Percentiles rank a stretch among this genome's conserved stretches.
phyloP scores from a whole-genome alignment of 2,329 filamentous ascomycete species.

The Sclerotinia nivalis region DNA sequence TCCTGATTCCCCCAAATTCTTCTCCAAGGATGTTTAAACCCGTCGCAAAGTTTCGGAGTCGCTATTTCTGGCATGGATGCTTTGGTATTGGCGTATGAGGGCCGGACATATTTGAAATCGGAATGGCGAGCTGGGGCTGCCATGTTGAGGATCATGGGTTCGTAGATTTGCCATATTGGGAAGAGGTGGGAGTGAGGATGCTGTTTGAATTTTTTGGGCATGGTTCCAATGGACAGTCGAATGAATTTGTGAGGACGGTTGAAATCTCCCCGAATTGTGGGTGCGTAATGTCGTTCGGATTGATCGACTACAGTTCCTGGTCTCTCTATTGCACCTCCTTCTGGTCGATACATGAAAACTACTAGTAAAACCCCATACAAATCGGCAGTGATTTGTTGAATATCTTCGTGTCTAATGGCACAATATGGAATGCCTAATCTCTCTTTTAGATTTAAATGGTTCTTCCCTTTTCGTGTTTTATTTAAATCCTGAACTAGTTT shows the following conservation, averaged over 20 bases:
- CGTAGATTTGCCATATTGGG: not conserved
- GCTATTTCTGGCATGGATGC: not conserved
- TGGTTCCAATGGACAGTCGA: not conserved
- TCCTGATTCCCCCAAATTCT: rapidly evolving
- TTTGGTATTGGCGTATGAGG: not conserved
- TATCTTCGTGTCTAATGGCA: conserved; percentile 5
- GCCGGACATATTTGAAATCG: conserved; percentile 1
- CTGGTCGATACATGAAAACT: not conserved
- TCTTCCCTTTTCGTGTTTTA: not conserved
- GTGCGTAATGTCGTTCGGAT: not conserved
- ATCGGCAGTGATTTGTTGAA: conserved; percentile 17
- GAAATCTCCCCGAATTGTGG: not conserved
- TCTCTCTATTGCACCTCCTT: rapidly evolving
- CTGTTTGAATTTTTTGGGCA: not conserved
- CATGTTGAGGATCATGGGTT: conserved; percentile 12
- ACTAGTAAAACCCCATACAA: conserved; percentile 4
- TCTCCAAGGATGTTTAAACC: conserved; percentile 5
- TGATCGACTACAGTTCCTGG: not conserved
- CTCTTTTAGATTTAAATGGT: conserved; percentile 1
- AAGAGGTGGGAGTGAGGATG: not conserved
- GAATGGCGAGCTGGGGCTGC: not conserved
- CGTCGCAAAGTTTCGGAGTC: not conserved
- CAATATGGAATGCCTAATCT: conserved; percentile 14
- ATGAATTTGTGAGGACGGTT: conserved; percentile 8
- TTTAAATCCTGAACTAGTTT: not conserved